Conservation (phyloP, 768 basidiomycete genomes). For the Podaxis sp. region DNA sequence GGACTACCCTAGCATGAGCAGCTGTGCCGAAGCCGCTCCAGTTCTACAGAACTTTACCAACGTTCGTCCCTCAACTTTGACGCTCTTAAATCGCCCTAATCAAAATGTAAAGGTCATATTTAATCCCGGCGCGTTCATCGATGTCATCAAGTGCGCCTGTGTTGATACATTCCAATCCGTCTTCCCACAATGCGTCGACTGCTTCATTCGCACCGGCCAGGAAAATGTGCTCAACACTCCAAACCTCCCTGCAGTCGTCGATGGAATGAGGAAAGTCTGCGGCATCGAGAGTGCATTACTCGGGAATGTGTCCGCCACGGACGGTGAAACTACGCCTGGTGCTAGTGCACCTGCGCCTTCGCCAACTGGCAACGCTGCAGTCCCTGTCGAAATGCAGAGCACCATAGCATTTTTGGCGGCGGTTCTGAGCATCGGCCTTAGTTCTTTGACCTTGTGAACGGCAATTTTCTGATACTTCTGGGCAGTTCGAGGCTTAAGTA, state of each 20-base stretch:
- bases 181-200: conserved; percentile 69
- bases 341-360: background rate
- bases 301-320: conserved; percentile 46
- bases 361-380: background rate
- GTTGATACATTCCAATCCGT: conserved; percentile 42
- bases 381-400: background rate
- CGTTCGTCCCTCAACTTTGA: conserved; percentile 30
- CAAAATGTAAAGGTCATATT: conserved; percentile 48
- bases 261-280: conserved; percentile 53
- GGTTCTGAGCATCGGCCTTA: background rate
- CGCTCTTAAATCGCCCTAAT: background rate
- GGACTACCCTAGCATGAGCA: conserved; percentile 53
- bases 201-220: conserved; percentile 62
- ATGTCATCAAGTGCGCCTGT: conserved; percentile 65
- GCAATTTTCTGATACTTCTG: background rate
- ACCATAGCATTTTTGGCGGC: background rate
- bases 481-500: background rate
- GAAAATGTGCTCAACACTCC: conserved; percentile 46
- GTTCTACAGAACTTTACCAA: conserved; percentile 56
- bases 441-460: background rate
- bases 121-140: conserved; percentile 63
- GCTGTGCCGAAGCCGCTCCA: conserved; percentile 57
- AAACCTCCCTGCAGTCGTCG: conserved; percentile 47
- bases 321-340: conserved; percentile 27
- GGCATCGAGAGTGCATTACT: conserved; percentile 50